These are phyloP conservation scores for Teunomyces gatunensis DNA, from an alignment of 805 yeast genomes.

Conservation along the genomic window DNA sequence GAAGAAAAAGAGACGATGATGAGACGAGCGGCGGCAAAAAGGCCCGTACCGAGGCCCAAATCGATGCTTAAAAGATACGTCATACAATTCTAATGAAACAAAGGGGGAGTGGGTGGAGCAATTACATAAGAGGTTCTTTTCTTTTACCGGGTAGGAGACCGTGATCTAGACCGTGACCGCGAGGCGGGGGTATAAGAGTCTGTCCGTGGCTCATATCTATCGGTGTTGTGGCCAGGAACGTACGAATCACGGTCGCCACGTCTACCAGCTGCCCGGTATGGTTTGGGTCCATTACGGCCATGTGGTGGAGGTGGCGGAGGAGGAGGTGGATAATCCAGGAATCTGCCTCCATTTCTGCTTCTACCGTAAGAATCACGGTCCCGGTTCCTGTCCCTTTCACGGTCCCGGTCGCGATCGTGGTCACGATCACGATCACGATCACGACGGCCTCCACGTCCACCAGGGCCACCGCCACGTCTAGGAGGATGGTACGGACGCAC, in stretches of 20 bases:
- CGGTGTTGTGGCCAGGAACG: constrained; percentile 8
- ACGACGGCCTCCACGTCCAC: constrained; percentile 10
- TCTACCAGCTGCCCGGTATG: constrained; percentile 10
- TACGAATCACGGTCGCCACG: constrained; percentile 11
- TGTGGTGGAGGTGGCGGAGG: background rate
- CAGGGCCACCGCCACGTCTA: constrained; percentile 7
- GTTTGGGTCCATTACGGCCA: constrained; percentile 11
- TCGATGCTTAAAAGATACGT: background rate
- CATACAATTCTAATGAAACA: background rate
- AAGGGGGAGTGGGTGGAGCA: background rate
- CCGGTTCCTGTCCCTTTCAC: too few relatives aligned
- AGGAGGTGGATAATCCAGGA: background rate
- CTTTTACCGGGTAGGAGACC: constrained; percentile 1
- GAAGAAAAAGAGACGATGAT: constrained; percentile 12
- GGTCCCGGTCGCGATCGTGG: background rate
- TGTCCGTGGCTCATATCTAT: constrained; percentile 7
- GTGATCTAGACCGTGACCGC: constrained; percentile 3
- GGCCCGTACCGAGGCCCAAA: background rate
- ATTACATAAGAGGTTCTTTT: background rate
- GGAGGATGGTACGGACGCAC: constrained; percentile 12
- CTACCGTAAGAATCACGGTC: background rate
- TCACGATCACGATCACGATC: constrained; percentile 1
- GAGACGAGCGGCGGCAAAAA: background rate
- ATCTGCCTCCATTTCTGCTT: constrained; percentile 4
- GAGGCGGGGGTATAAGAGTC: constrained; percentile 11